Base-by-base conservation (phyloP, 306 rosid genomes). In the Cicer chorassanicum region DNA sequence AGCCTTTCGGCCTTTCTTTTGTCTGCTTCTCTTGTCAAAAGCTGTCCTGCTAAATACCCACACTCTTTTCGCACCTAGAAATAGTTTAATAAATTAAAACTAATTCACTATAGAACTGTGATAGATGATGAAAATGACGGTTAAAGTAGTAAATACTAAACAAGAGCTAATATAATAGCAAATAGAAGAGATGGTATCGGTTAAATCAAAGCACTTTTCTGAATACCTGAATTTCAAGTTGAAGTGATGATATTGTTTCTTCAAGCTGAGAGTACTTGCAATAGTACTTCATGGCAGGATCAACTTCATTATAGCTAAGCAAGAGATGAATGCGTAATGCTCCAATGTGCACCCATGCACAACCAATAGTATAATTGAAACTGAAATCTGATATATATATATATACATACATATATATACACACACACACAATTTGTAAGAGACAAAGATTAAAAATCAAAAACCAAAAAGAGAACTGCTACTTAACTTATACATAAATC, bases 181-280 rank as follows among this genome's bases (percentile, higher is more conserved):
- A 75, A 60, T 15, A 18, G 56, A 62, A 5, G 40, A 10, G 14
- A 40, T 40, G 44, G 29, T 46, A 62, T 46, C 14, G 4, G 29
- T 11, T 19, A 45, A 19, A 64, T 11, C 16, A 36, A 38, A 36
- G 45, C 36, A 65, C 13, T 40, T 57, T 43, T 55, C 12, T 48
- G 63, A 60, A 68, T 88, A 93, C 98, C 98, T 91, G 86, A 70
- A 83, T 83, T 86, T 94, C 96, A 72, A 94, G 90, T 72, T 88
- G 86, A 83, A 82, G 91, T 19, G 78, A 85, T 55, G 91, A 81
- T 81, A 87, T 88, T 77, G 78, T 88, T 55, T 87, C 96, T 46
- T 81, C 79, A 38, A 88, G 82, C 68, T 87, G 87, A 48, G 79
- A 65, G 80, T 88, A 70, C 88, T 91, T 88, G 83, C 84, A 87